phyloP scores from a whole-genome alignment of 1,284 basidiomycete species.

The Leccinum olivaceoglutinosum region DNA sequence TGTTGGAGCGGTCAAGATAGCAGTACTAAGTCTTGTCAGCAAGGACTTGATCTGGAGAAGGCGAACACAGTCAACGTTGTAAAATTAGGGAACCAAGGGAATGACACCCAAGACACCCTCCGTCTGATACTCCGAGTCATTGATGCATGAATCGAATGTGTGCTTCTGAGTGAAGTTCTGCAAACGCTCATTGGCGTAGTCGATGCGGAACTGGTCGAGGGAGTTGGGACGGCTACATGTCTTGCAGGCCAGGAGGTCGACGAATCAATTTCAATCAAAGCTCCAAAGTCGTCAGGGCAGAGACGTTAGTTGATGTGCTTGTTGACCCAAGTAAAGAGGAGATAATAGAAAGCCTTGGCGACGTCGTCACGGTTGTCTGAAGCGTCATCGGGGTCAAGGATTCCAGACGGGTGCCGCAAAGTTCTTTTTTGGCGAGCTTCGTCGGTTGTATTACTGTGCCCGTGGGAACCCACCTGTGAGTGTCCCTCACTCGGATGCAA shows the following conservation, averaged over 20 bases:
- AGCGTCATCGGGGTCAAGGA: background rate
- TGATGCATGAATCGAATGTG: background rate
- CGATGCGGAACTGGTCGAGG: background rate
- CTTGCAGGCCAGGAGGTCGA: background rate
- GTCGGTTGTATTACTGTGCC: too few relatives aligned
- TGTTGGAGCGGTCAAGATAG: slow-evolving; percentile 64
- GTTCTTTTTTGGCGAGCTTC: background rate
- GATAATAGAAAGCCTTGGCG: background rate
- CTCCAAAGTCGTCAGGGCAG: background rate
- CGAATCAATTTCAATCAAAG: background rate
- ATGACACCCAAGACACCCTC: background rate
- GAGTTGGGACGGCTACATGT: background rate
- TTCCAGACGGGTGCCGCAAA: background rate
- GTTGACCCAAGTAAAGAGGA: background rate
- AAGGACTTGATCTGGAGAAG: background rate
- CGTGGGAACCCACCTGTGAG: too few relatives aligned
- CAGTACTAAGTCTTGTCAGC: slow-evolving; percentile 46
- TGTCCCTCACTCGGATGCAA: background rate
- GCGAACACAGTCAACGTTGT: background rate
- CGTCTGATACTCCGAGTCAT: background rate
- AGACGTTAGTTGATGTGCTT: background rate
- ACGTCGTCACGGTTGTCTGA: background rate
- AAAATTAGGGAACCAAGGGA: background rate
- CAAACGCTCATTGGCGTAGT: background rate
- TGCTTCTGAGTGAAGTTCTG: background rate